These are phyloP conservation scores for Fusarium sp. DNA, from an alignment of 2,329 filamentous ascomycete genomes.

Conservation along the genomic window DNA sequence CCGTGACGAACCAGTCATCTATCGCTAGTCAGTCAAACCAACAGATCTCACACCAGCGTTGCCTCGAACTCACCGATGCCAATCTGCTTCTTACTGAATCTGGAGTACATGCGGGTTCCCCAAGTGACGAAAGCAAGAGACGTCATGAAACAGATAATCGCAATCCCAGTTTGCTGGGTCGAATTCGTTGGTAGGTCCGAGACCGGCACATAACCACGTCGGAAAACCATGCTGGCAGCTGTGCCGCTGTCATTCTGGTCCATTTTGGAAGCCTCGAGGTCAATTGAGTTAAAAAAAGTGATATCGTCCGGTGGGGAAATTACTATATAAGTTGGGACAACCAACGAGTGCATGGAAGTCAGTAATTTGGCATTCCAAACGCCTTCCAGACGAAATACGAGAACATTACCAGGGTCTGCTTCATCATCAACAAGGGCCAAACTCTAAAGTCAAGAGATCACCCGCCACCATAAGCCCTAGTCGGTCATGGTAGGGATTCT, in stretches of 20 bases:
- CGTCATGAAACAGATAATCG: constrained; percentile 31
- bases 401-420: not conserved
- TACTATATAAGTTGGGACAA: not conserved
- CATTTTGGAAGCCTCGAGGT: not conserved
- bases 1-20: constrained; percentile 33
- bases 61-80: constrained; percentile 19
- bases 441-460: not conserved
- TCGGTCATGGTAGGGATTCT: not conserved
- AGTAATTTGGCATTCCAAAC: not conserved
- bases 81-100: constrained; percentile 27
- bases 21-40: not conserved
- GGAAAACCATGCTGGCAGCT: not conserved
- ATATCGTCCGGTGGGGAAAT: not conserved
- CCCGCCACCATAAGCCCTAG: not conserved
- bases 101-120: constrained; percentile 28
- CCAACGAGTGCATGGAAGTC: not conserved
- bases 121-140: constrained; percentile 27
- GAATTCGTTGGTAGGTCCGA: constrained; percentile 24
- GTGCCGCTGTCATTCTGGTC: not conserved
- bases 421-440: not conserved
- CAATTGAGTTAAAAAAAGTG: not conserved
- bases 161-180: constrained; percentile 27
- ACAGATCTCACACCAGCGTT: not conserved
- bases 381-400: not conserved
- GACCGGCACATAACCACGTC: constrained; percentile 18